These are phyloP conservation scores for Casaregolazyma suthepensis DNA, from an alignment of 1,139 yeast species.

Conservation along the genomic window DNA sequence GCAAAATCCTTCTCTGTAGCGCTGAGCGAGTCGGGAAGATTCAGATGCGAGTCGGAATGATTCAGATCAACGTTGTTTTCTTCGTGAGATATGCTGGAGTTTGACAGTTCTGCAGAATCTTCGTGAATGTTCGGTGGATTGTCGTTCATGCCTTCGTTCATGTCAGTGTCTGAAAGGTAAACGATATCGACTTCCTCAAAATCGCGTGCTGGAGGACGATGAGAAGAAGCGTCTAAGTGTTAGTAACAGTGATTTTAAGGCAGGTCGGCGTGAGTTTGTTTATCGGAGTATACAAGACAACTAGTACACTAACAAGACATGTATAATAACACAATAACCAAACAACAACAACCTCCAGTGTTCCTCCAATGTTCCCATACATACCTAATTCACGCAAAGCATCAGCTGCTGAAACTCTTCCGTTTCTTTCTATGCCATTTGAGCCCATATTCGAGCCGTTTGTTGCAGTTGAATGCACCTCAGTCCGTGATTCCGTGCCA, in stretches of 20 bases:
- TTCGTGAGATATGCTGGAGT: not conserved
- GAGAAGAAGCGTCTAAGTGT: not conserved
- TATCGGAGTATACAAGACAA: no score
- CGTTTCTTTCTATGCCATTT: not conserved
- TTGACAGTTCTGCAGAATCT: not conserved
- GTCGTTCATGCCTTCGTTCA: not conserved
- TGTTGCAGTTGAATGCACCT: not conserved
- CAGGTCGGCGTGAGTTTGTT: no score
- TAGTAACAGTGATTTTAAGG: no score
- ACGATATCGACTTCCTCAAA: not conserved
- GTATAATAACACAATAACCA: not conserved
- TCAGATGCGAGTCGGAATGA: not conserved
- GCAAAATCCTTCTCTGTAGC: not conserved
- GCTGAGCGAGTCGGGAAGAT: not conserved
- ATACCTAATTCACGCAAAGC: not conserved
- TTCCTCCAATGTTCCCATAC: not conserved
- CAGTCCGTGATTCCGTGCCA: not conserved
- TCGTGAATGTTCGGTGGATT: not conserved
- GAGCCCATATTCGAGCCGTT: not conserved
- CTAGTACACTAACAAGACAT: no score
- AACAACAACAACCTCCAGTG: not conserved
- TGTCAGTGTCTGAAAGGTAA: constrained; percentile 1
- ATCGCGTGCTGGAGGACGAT: not conserved
- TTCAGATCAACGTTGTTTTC: not conserved
- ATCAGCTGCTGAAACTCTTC: not conserved